Evolutionary conservation across 768 basidiomycete species (phyloP).

Genomic region (Crucibulum laeve): DNA sequence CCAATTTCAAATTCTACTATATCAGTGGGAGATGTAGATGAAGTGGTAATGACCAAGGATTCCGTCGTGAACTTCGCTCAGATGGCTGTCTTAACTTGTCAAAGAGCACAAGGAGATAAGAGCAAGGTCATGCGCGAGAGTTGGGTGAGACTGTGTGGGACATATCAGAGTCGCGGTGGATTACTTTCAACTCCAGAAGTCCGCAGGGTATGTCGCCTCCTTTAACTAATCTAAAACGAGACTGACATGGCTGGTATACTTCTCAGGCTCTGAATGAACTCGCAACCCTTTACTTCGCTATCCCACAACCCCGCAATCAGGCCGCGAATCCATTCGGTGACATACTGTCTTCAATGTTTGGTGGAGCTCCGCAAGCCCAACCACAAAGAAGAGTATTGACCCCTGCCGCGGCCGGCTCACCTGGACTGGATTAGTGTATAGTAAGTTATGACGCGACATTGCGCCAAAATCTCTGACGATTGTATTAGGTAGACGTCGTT

Average conservation of each 20-base stretch:
- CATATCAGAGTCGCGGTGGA: slow-evolving; percentile 74
- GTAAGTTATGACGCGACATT: not conserved
- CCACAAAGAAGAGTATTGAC: slow-evolving; percentile 39
- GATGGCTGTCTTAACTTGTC: slow-evolving; percentile 83
- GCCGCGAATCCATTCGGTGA: slow-evolving; percentile 82
- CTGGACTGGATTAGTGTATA: slow-evolving; percentile 39
- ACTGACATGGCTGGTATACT: slow-evolving; percentile 1
- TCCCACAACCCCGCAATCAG: slow-evolving; percentile 71
- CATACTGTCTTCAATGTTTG: slow-evolving; percentile 86
- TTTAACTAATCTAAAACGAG: not conserved
- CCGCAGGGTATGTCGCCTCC: slow-evolving; percentile 46
- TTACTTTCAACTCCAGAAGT: slow-evolving; percentile 57
- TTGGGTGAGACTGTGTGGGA: slow-evolving; percentile 82
- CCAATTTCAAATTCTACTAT: slow-evolving; percentile 40
- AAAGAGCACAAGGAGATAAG: slow-evolving; percentile 77
- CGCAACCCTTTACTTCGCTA: slow-evolving; percentile 77
- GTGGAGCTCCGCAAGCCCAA: slow-evolving; percentile 49
- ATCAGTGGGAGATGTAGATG: slow-evolving; percentile 43
- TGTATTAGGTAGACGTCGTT: not conserved
- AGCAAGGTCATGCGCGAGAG: slow-evolving; percentile 73
- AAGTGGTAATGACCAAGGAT: slow-evolving; percentile 74
- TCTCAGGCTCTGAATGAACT: slow-evolving; percentile 64
- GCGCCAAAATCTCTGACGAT: not conserved
- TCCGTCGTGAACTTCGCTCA: slow-evolving; percentile 85
- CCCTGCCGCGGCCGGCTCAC: slow-evolving; percentile 30